Evolutionary conservation across 139 green algal genomes (phyloP), one percentile per base, ranked within the genome.

Genomic region (Edaphochlamys debaryana): DNA sequence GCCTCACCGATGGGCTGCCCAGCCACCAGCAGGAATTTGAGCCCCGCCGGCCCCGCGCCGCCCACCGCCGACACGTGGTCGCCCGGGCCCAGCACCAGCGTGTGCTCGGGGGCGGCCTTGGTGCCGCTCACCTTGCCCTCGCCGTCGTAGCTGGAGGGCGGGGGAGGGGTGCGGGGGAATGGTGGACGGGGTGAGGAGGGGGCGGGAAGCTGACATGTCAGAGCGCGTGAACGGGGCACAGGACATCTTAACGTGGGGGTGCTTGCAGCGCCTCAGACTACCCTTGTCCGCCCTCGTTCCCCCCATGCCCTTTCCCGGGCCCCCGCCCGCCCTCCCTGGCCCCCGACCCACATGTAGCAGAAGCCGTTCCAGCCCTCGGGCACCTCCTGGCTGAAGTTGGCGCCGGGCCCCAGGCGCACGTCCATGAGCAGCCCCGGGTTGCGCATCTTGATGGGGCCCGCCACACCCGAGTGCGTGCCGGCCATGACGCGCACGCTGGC

Each of bases 361-460:
- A 98, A 97, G 3, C 77, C 90, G 66, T 92, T 96, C 87, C 85
- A 96, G 7, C 87, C 90, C 75, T 62, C 19, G 2, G 75, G 75
- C 69, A 92, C 87, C 41, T 85, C 64, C 68, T 95, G 89, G 7
- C 30, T 69, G 30, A 94, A 91, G 37, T 27, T 81, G 22, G 69
- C 86, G 0, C 94, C 92, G 2, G 88, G 48, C 37, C 67, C 42
- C 48, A 98, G 58, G 8, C 80, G 79, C 23, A 97, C 94, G 62
- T 98, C 95, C 84, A 98, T 83, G 38, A 98, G 89, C 87, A 97
- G 70, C 22, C 94, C 93, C 2, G 95, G 95, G 85, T 98, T 97
- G 73, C 91, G 89, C 92, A 98, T 90, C 68, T 87, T 85, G 78
- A 98, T 95, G 68, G 94, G 94, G 0, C 94, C 92, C 11, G 54